Conservation (phyloP, 192 early-diverging fungal genomes). For the Blastocladiella britannica region DNA sequence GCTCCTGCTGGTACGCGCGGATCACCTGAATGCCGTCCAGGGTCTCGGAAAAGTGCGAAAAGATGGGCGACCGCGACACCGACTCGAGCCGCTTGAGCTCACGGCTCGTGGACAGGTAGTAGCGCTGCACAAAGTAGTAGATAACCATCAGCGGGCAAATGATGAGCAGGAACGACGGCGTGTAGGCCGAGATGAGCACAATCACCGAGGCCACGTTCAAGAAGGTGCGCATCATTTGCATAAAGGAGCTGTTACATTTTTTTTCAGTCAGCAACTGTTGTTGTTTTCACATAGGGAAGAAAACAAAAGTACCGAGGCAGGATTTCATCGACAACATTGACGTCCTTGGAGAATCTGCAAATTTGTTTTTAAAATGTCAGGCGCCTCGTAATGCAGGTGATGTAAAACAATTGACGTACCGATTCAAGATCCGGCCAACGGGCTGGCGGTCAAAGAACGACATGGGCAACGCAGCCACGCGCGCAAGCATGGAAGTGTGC, state of each 20-base stretch:
- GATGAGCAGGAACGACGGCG: background rate
- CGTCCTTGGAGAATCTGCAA: constrained; percentile 30
- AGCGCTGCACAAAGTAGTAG: background rate
- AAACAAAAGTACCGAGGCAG: constrained; percentile 17
- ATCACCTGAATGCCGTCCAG: constrained; percentile 5
- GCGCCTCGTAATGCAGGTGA: background rate
- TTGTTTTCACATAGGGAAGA: too few species aligned
- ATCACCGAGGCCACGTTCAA: background rate
- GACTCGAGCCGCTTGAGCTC: constrained; percentile 6
- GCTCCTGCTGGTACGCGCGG: background rate
- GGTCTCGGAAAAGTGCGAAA: constrained; percentile 4
- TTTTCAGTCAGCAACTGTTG: too few species aligned
- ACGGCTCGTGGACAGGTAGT: background rate
- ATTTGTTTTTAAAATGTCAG: background rate
- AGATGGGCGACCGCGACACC: constrained; percentile 1
- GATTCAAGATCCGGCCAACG: constrained; percentile 53
- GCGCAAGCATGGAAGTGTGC: constrained; percentile 42
- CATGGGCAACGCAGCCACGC: constrained; percentile 49
- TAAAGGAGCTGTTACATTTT: too few species aligned
- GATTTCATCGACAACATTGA: constrained; percentile 40
- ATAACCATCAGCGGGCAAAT: background rate
- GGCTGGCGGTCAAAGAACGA: constrained; percentile 61
- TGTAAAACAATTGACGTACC: too few species aligned
- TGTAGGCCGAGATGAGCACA: background rate
- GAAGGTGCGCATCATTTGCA: background rate